These are phyloP conservation scores for Lecanicillium sp. DNA, from an alignment of 2,329 filamentous ascomycete species.

Conservation along the genomic window DNA sequence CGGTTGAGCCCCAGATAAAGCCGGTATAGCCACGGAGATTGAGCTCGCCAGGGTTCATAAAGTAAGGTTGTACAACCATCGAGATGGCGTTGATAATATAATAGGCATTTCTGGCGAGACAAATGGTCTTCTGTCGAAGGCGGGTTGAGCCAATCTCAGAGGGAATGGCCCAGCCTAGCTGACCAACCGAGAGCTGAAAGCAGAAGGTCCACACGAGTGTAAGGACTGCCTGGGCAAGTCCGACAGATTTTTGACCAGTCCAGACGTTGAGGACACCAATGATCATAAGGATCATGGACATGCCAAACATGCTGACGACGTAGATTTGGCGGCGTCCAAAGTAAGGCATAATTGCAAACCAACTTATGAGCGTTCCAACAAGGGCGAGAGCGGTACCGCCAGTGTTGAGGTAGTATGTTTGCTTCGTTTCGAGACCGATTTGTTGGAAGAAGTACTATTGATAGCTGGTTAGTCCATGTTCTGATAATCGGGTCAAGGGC, in stretches of 20 bases:
- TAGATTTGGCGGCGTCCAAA: slow-evolving; percentile 35
- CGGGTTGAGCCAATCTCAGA: slow-evolving; percentile 23
- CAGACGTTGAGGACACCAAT: slow-evolving; percentile 37
- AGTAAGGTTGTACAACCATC: slow-evolving; percentile 22
- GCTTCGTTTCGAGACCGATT: slow-evolving; percentile 30
- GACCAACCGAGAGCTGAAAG: slow-evolving; percentile 34
- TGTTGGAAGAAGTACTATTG: slow-evolving; percentile 31
- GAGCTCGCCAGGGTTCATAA: slow-evolving; percentile 29
- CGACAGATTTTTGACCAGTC: slow-evolving; percentile 31
- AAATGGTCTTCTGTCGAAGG: slow-evolving; percentile 24
- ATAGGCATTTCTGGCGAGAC: slow-evolving; percentile 20
- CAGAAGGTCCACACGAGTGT: slow-evolving; percentile 35
- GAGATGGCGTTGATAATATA: slow-evolving; percentile 14
- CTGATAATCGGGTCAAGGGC: neutral
- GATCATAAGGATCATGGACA: slow-evolving; percentile 29
- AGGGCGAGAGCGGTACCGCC: slow-evolving; percentile 37
- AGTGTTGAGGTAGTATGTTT: slow-evolving; percentile 42
- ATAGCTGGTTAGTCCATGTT: slow-evolving; percentile 14
- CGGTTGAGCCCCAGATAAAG: slow-evolving; percentile 20
- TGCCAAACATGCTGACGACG: slow-evolving; percentile 30
- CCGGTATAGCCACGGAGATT: slow-evolving; percentile 35
- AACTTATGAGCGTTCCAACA: slow-evolving; percentile 33
- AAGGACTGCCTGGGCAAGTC: slow-evolving; percentile 28
- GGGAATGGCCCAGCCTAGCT: slow-evolving; percentile 16
- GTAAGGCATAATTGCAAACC: slow-evolving; percentile 28